Evolutionary conservation across 257 asterid species (phyloP).

Genomic region (Nicotiana benthamiana): DNA sequence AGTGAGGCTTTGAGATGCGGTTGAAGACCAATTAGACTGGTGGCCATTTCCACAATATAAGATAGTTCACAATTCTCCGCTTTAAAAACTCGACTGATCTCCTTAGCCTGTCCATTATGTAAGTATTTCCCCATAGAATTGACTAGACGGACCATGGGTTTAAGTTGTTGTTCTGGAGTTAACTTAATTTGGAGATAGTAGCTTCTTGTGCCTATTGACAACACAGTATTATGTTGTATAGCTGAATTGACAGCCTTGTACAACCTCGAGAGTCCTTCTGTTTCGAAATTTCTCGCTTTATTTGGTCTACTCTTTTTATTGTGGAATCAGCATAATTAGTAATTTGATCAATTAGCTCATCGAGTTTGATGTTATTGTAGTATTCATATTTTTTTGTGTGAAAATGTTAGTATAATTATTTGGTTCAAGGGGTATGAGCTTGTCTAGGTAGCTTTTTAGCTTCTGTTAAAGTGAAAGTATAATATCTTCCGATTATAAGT

Average conservation of each 20-base stretch:
- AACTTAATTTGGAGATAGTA: too few relatives aligned
- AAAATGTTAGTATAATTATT: background rate
- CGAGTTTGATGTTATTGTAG: background rate
- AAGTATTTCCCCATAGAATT: background rate
- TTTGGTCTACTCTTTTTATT: background rate
- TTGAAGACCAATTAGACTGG: constrained; percentile 39
- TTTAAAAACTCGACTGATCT: constrained; percentile 44
- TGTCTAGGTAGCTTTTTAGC: background rate
- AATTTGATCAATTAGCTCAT: background rate
- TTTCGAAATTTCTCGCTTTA: too few relatives aligned
- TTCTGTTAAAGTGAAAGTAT: background rate
- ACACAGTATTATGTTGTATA: too few relatives aligned
- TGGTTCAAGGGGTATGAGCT: background rate
- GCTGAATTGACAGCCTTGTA: too few relatives aligned
- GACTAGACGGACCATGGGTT: too few relatives aligned
- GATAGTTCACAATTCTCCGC: constrained; percentile 36
- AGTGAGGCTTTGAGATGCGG: constrained; percentile 49
- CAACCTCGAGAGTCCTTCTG: too few relatives aligned
- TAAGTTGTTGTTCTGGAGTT: too few relatives aligned
- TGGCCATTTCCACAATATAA: constrained; percentile 50
- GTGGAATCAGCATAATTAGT: background rate
- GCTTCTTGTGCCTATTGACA: too few relatives aligned
- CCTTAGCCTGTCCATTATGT: constrained; percentile 35
- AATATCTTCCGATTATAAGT: background rate
- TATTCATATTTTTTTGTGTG: background rate